A percentile compares a stretch with the other conserved stretches of the same genome.
Conservation (phyloP, 805 yeast species). For the Debaryomyces tyrocola region DNA sequence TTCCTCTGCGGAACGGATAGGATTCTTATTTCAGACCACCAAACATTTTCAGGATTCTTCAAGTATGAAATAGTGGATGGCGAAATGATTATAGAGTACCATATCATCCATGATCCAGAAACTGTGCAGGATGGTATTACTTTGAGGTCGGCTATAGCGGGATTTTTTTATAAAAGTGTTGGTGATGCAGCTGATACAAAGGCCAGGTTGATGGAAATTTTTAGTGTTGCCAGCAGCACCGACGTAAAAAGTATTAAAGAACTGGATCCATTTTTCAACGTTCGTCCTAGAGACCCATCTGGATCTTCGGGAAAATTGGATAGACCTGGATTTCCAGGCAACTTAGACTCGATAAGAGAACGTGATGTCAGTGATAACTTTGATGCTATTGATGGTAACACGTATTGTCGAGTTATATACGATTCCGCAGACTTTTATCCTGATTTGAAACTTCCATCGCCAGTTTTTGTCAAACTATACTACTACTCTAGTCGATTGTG, state of each 20-base stretch:
- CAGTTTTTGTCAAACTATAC: slow-evolving; percentile 4
- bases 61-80: slow-evolving; percentile 1
- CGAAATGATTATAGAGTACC: slow-evolving; percentile 1
- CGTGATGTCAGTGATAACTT: neutral
- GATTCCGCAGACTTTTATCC: slow-evolving; percentile 1
- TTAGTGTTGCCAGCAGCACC: neutral
- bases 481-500: neutral
- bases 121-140: slow-evolving; percentile 3
- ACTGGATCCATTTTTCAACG: slow-evolving; percentile 2
- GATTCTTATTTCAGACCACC: neutral
- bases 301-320: too few species aligned
- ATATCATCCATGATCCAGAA: slow-evolving; percentile 3
- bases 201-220: neutral
- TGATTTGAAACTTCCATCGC: slow-evolving; percentile 1
- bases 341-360: neutral
- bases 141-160: slow-evolving; percentile 5
- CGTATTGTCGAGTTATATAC: slow-evolving; percentile 1
- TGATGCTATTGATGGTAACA: neutral
- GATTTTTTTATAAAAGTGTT: slow-evolving; percentile 1
- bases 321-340: too few species aligned
- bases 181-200: slow-evolving; percentile 1
- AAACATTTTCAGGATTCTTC: slow-evolving; percentile 4
- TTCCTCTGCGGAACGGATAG: slow-evolving; percentile 1
- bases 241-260: neutral
- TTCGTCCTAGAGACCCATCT: neutral